phyloP scores from a whole-genome alignment of 2,329 filamentous ascomycete species.

The Orbilia ellipsospora region DNA sequence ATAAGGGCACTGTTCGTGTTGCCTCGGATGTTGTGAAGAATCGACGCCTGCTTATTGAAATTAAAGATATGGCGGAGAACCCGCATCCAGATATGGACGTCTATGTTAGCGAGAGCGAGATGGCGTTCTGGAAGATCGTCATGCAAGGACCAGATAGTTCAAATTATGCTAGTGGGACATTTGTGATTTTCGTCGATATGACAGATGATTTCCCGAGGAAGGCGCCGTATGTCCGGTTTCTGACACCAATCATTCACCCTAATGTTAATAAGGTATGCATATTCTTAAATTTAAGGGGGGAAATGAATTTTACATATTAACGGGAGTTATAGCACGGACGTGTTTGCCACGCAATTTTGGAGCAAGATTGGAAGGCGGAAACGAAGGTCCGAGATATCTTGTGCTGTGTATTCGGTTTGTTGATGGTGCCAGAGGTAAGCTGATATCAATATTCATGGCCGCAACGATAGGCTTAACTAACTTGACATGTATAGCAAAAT shows the following conservation, averaged over 20 bases:
- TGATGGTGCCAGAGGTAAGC: conserved; percentile 57
- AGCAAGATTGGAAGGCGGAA: conserved; percentile 57
- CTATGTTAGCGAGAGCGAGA: conserved; percentile 57
- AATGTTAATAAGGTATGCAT: conserved; percentile 58
- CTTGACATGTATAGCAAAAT: conserved; percentile 21
- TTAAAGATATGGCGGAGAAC: conserved; percentile 55
- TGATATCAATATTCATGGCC: no score
- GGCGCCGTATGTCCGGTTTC: conserved; percentile 56
- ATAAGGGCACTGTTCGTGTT: conserved; percentile 30
- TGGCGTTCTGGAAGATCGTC: conserved; percentile 57
- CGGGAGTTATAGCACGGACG: conserved; percentile 56
- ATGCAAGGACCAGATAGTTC: conserved; percentile 53
- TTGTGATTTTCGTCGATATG: conserved; percentile 57
- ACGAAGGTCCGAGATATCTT: conserved; percentile 56
- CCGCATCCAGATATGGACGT: conserved; percentile 56
- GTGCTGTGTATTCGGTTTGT: conserved; percentile 57
- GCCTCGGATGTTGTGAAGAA: conserved; percentile 43
- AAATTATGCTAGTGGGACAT: conserved; percentile 54
- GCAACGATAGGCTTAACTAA: background rate
- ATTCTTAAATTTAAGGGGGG: background rate
- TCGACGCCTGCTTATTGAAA: conserved; percentile 53
- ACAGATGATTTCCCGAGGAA: conserved; percentile 54
- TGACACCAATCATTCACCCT: conserved; percentile 58
- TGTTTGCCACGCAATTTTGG: conserved; percentile 58
- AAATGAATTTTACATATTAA: background rate